Base-by-base conservation (phyloP, 2,329 filamentous ascomycete species). In the Lachnum nothofagi region DNA sequence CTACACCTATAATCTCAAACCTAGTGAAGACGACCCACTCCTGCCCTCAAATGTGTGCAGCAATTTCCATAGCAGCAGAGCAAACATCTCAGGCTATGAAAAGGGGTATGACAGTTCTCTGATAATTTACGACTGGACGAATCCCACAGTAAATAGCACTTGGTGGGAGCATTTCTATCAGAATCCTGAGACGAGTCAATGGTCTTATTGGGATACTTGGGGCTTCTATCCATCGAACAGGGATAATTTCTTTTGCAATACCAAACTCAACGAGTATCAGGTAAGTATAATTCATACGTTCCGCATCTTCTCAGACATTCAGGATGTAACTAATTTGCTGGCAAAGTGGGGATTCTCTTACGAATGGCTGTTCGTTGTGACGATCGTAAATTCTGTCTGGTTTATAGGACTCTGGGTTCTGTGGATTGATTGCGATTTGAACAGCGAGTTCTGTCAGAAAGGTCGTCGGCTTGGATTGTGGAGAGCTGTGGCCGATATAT, bases 401-500 rank as follows among this genome's bases (percentile, higher is more conserved):
- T 34, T 56, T 7, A 27, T 54, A 4, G 51, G 48, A 12, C 40
- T 50, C 16, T 56, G 44, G 35, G 20, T 54, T 25, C 39, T 56
- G 16, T 56, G 54, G 54, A 7, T 52, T 3, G 48, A 54, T 17
- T 48, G 45, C 19, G 48, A 53, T 31, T 37, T 42, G 19, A 53
- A 52, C 23, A 54, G 48, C 35, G 54, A 56, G 42, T 24, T 56
- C 3, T 53, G 51, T 25, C 46, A 41, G 20, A 56, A 56, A 24
- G 33, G 46, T 1, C 45, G 54, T 14, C 33, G 39, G 8, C 44
- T 52, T 25, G 51, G 50, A 8, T 33, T 48, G 3, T 55, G 53
- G 53, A 16, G 53, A 19, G 50, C 53, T 12, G 44, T 55, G 14
- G 40, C 41, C 5, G 53, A 55, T 41, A 42, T 55, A 8, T 50